Evolutionary conservation across 129 eudicot genomes (phyloP).

Genomic region (Lactuca saligna): DNA sequence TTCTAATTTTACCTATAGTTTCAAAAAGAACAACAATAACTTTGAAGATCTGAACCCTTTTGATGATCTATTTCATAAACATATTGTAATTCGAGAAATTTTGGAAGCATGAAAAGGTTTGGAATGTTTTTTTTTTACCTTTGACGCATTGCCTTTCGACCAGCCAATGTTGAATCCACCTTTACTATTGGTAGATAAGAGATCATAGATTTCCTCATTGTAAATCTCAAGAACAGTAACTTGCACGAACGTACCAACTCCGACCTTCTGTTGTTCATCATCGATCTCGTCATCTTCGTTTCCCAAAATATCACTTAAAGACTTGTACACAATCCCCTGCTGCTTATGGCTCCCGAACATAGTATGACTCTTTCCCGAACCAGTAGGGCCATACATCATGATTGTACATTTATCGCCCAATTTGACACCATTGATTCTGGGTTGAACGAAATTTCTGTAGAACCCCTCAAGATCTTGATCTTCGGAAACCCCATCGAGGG

Average conservation of each 20-base stretch:
- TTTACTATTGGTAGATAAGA: conserved; percentile 54
- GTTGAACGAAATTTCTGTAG: conserved; percentile 64
- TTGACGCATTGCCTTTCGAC: conserved; percentile 67
- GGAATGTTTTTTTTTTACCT: conserved; percentile 39
- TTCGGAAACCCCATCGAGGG: conserved; percentile 83
- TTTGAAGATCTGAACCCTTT: background rate
- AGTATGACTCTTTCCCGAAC: conserved; percentile 91
- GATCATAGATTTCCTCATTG: conserved; percentile 93
- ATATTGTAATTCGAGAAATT: background rate
- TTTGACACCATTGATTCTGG: conserved; percentile 78
- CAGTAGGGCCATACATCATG: conserved; percentile 99
- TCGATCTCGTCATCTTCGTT: conserved; percentile 34
- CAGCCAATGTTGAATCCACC: conserved; percentile 75
- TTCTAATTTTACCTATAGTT: conserved; percentile 73
- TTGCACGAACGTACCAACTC: conserved; percentile 69
- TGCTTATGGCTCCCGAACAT: conserved; percentile 89
- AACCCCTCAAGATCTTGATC: conserved; percentile 81
- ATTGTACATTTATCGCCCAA: conserved; percentile 86
- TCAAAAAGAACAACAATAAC: background rate
- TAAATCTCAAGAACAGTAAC: conserved; percentile 89
- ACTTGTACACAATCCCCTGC: conserved; percentile 85
- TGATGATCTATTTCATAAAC: background rate
- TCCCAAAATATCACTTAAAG: conserved; percentile 77
- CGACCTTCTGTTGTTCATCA: conserved; percentile 28
- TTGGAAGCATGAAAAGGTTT: background rate